Evolutionary conservation across 1,284 basidiomycete species (phyloP), one percentile per base, ranked within the genome.

Genomic region (Anthracocystis setariae): DNA sequence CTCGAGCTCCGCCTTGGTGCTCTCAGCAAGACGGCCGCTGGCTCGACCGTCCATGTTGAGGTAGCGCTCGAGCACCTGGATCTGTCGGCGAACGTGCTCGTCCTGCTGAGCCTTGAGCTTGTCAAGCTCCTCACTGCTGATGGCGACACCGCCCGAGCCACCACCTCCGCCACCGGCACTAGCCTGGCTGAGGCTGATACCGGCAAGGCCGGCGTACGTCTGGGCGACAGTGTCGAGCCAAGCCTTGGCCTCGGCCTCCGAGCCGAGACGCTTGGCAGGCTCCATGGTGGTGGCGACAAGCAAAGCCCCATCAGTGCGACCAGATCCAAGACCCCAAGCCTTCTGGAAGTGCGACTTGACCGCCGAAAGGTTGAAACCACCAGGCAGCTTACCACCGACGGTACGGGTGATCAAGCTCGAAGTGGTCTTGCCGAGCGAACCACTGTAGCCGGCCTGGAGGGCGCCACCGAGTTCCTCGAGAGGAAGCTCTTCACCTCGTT

Each of bases 111-210:
- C 87, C 79, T 94, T 92, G 88, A 98, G 95, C 85, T 94, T 94
- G 84, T 94, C 86, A 87, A 98, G 96, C 83, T 97, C 94, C 84
- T 98, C 95, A 82, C 92, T 94, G 86, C 96, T 96, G 87, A 98
- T 97, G 43, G 90, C 90, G 8, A 80, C 82, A 29, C 80, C 82
- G 15, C 79, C 83, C 10, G 68, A 61, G 13, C 83, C 85, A 48
- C 86, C 89, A 10, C 86, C 88, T 47, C 88, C 89, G 45, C 86
- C 87, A 25, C 87, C 86, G 50, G 87, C 86, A 29, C 77, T 70
- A 17, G 72, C 78, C 59, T 79, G 77, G 61, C 56, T 65, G n/a
- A 98, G 86, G 2, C 90, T 89, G 77, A 98, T 91, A 23, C 94
- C 94, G 8, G 92, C 87, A 64, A 92, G 90, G 73, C 91, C 88